Evolutionary conservation across 306 rosid species (phyloP), one percentile per base, ranked within the genome.

Genomic region (Pueraria montana): DNA sequence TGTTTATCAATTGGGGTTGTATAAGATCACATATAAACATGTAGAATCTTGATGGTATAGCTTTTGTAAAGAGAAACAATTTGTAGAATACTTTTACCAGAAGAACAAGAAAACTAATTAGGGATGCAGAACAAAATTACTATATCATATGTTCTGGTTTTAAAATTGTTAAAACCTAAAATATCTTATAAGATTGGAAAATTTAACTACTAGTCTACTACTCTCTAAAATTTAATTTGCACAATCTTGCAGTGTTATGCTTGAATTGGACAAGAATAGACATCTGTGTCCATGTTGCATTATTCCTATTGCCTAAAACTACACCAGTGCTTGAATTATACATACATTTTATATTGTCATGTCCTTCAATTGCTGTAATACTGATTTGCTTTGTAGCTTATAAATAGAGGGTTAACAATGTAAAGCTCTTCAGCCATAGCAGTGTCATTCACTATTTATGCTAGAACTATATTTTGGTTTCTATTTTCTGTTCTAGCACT

Each of bases 391-490:
- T 45, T 65, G 20, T 20, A 27, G 80, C 73, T 48, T 72, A 40
- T 49, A 49, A 69, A 18, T n/a, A 36, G 61, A 52, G 59, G 62
- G 69, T 63, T 76, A 30, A 62, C 56, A 38, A 61, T 50, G 55
- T 48, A 74, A 66, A 43, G 49, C 10, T 26, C 59, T 74, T 67
- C 20, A 74, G n/a, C 13, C 21, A 32, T 23, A 16, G 50, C 53
- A 18, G 27, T 50, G 9, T 45, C 30, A 50, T 69, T 27, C 76
- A 59, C 68, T 38, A 49, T 30, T 72, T 43, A 73, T 66, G 66
- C 74, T 65, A 65, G 20, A 72, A 71, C 48, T 71, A 46, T 65
- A 14, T 14, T 83, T 67, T 73, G 38, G 67, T 70, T 53, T 84
- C 70, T 72, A 27, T 32, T 58, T 72, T 81, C 43, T 30, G 11